Percentiles rank a stretch among this genome's conserved stretches.
phyloP scores from a whole-genome alignment of 495 filamentous ascomycete genomes.

The Trichocladium antarcticum region DNA sequence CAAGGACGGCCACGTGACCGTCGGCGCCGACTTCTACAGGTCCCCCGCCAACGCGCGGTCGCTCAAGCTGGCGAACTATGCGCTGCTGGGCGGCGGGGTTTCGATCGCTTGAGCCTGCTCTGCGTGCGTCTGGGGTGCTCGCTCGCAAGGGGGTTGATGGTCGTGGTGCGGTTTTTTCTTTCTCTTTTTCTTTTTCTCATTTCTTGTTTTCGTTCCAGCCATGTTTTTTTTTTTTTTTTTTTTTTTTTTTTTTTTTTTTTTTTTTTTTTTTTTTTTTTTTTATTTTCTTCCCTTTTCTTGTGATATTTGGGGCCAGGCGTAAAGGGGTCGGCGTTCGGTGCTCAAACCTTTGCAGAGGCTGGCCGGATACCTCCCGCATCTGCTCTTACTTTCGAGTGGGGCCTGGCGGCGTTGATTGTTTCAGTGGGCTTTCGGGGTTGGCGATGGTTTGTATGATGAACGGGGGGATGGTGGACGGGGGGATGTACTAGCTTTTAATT shows the following conservation, averaged over 20 bases:
- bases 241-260: background rate
- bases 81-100: slow-evolving; percentile 30
- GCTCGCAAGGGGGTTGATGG: too few species aligned
- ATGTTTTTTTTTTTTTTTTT: background rate
- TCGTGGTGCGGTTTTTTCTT: too few species aligned
- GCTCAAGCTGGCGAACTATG: slow-evolving; percentile 39
- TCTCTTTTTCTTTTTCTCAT: background rate
- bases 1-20: slow-evolving; percentile 42
- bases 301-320: background rate
- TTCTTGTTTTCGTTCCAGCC: background rate
- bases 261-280: background rate
- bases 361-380: background rate
- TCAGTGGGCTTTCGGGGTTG: background rate
- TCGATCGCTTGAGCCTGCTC: slow-evolving; percentile 1
- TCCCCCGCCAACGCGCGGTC: slow-evolving; percentile 30
- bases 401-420: too few species aligned
- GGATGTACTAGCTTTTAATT: background rate
- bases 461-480: background rate
- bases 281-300: too few species aligned
- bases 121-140: too few species aligned
- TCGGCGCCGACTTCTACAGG: slow-evolving; percentile 37
- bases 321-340: background rate
- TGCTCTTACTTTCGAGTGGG: background rate
- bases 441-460: background rate
- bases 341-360: background rate